phyloP scores from a whole-genome alignment of 768 basidiomycete genomes.

The Russula lepida region DNA sequence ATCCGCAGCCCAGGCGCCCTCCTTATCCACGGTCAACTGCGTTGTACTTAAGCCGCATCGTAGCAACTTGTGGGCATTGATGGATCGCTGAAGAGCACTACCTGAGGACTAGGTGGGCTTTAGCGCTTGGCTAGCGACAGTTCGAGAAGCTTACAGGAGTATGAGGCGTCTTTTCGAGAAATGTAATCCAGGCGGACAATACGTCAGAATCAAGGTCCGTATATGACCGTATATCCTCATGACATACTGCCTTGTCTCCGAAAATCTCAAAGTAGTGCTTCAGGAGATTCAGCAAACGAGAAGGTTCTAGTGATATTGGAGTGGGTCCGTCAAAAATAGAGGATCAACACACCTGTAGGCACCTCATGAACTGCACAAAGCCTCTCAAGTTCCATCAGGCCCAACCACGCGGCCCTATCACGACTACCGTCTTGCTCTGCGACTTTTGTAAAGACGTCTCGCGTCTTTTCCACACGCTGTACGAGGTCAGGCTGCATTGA shows the following conservation, averaged over 20 bases:
- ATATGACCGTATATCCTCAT: conserved; percentile 75
- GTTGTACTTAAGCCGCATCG: conserved; percentile 47
- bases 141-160: conserved; percentile 36
- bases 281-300: conserved; percentile 41
- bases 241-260: conserved; percentile 78
- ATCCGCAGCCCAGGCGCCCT: conserved; percentile 41
- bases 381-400: conserved; percentile 66
- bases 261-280: conserved; percentile 62
- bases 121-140: neutral
- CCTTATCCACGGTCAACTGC: conserved; percentile 48
- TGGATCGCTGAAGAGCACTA: conserved; percentile 51
- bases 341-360: conserved; percentile 34
- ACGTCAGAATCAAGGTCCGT: conserved; percentile 42
- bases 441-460: conserved; percentile 47
- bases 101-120: conserved; percentile 35
- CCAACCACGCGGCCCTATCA: conserved; percentile 70
- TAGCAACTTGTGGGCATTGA: conserved; percentile 69
- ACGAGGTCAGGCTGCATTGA: conserved; percentile 26
- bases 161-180: conserved; percentile 40
- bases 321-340: neutral
- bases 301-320: conserved; percentile 33
- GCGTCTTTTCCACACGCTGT: conserved; percentile 36
- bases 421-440: conserved; percentile 55
- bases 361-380: conserved; percentile 43
- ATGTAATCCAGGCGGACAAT: conserved; percentile 42